Conservation (phyloP, 768 basidiomycete species). For the Tylopilus sp. region DNA sequence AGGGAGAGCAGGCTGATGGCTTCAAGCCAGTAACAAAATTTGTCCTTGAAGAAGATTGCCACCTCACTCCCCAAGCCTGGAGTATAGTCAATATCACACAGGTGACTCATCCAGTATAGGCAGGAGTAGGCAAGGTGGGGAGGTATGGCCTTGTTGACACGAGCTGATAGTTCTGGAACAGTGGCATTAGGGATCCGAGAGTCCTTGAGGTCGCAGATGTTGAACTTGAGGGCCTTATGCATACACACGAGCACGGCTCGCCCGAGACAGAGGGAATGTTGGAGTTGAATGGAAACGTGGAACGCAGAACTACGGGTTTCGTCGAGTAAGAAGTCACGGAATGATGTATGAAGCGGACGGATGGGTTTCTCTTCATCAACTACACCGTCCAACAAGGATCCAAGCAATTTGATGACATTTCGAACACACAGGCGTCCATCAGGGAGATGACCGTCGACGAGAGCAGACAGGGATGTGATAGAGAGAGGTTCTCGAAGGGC, state of each 20-base stretch:
- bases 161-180: background rate
- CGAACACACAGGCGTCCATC: background rate
- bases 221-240: background rate
- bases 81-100: background rate
- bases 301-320: background rate
- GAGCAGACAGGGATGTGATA: background rate
- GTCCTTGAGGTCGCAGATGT: background rate
- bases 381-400: background rate
- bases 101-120: background rate
- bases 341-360: background rate
- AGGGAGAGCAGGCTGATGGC: too few species aligned
- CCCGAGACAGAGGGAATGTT: background rate
- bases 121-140: background rate
- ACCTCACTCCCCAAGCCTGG: too few species aligned
- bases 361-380: background rate
- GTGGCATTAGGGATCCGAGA: background rate
- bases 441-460: too few species aligned
- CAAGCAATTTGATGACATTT: background rate
- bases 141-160: background rate
- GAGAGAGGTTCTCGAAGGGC: background rate
- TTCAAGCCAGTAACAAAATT: too few species aligned
- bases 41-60: too few species aligned
- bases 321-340: background rate
- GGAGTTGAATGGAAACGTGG: background rate
- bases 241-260: background rate